Percentiles rank a stretch among this genome's conserved stretches.
phyloP scores from a whole-genome alignment of 495 filamentous ascomycete species.

The Hypoxylon fragiforme region DNA sequence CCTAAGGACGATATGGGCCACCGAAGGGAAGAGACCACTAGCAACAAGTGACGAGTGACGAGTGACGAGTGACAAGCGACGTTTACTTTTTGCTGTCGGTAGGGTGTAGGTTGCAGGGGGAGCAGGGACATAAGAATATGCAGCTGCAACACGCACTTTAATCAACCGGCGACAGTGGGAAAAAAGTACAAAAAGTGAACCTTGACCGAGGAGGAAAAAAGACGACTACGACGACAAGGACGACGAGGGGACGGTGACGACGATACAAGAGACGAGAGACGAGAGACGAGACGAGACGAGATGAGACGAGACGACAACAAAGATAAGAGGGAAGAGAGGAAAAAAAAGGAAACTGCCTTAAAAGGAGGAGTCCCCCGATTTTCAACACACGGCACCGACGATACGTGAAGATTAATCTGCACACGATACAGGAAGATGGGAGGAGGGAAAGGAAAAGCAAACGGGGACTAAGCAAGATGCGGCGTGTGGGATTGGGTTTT shows the following conservation, averaged over 20 bases:
- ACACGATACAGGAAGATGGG: constrained; percentile 36
- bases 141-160: constrained; percentile 24
- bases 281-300: no score
- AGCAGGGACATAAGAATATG: constrained; percentile 24
- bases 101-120: constrained; percentile 9
- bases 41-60: constrained; percentile 10
- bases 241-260: constrained; percentile 11
- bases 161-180: constrained; percentile 19
- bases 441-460: constrained; percentile 39
- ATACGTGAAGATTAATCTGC: constrained; percentile 37
- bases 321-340: constrained; percentile 44
- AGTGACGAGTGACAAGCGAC: not conserved
- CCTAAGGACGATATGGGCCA: constrained; percentile 10
- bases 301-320: constrained; percentile 35
- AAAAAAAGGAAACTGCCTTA: constrained; percentile 54
- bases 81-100: constrained; percentile 21
- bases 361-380: constrained; percentile 54
- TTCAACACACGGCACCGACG: constrained; percentile 47
- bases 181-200: constrained; percentile 28
- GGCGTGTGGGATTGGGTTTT: constrained; percentile 33
- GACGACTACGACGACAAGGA: constrained; percentile 25
- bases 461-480: constrained; percentile 33
- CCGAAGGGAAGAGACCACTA: constrained; percentile 20
- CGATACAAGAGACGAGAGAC: constrained; percentile 9
- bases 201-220: constrained; percentile 29